Percentiles rank a stretch among this genome's conserved stretches.
These are phyloP conservation scores for Cinchona pubescens DNA, from an alignment of 257 asterid genomes.

Conservation along the genomic window DNA sequence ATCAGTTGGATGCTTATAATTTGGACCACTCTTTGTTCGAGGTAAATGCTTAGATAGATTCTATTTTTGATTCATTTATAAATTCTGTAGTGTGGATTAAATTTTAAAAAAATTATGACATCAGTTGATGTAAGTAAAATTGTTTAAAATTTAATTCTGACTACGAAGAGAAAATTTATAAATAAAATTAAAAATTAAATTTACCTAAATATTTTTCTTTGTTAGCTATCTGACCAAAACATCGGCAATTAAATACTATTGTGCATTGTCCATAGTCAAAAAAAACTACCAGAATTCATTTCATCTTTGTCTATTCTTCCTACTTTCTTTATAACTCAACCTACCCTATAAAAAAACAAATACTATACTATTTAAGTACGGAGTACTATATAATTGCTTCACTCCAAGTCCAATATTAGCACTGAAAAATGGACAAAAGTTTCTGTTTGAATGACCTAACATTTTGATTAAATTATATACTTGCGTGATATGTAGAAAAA, in stretches of 20 bases:
- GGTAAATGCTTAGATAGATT: too few relatives aligned
- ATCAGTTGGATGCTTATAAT: neutral
- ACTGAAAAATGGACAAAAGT: neutral
- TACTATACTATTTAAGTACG: too few relatives aligned
- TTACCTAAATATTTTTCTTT: too few relatives aligned
- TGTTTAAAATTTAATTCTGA: too few relatives aligned
- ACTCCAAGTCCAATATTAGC: neutral
- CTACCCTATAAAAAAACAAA: neutral
- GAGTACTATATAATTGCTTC: neutral
- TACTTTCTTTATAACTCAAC: neutral
- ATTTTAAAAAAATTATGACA: too few relatives aligned
- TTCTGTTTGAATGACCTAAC: neutral
- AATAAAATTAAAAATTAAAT: too few relatives aligned
- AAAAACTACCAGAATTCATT: neutral
- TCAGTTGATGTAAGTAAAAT: too few relatives aligned
- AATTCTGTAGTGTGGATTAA: too few relatives aligned
- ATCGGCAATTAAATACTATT: neutral
- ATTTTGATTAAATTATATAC: neutral
- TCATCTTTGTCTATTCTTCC: slow-evolving; percentile 1
- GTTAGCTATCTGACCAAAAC: slow-evolving; percentile 1
- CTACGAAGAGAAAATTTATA: too few relatives aligned
- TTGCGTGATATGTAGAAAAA: neutral
- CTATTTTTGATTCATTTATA: too few relatives aligned
- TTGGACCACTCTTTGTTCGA: slow-evolving; percentile 3
- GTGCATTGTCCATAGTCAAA: neutral